A percentile compares a stretch with the other conserved stretches of the same genome.
phyloP scores from a whole-genome alignment of 768 basidiomycete genomes.

The Auricularia auricula-judae region DNA sequence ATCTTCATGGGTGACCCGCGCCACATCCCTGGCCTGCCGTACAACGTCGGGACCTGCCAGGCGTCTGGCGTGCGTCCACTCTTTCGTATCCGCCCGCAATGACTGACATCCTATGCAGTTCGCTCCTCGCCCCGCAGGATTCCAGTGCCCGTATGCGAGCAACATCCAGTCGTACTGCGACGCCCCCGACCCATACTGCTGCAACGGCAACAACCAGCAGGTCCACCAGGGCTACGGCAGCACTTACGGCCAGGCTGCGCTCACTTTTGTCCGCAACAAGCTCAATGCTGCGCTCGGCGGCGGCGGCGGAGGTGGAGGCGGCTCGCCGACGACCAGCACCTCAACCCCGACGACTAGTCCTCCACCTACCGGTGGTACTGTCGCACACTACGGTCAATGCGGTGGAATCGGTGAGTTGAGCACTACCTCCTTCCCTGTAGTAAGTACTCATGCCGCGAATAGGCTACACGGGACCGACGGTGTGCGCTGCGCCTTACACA shows the following conservation, averaged over 20 bases:
- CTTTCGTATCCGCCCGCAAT: not conserved
- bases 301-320: not conserved
- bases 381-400: too few relatives aligned
- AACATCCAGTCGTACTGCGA: slow-evolving; percentile 5
- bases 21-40: not conserved
- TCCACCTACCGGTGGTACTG: too few relatives aligned
- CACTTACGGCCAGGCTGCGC: slow-evolving; percentile 3
- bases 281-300: slow-evolving; percentile 2
- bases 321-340: too few relatives aligned
- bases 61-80: not conserved
- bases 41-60: slow-evolving; percentile 1
- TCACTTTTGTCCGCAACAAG: slow-evolving; percentile 5
- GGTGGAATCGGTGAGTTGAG: too few relatives aligned
- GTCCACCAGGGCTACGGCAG: slow-evolving; percentile 6
- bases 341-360: too few relatives aligned
- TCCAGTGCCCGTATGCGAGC: slow-evolving; percentile 3
- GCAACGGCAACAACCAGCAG: slow-evolving; percentile 5
- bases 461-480: too few relatives aligned
- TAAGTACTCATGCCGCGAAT: too few relatives aligned
- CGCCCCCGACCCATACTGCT: slow-evolving; percentile 6
- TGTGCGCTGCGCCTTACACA: too few relatives aligned
- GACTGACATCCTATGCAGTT: not conserved
- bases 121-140: slow-evolving; percentile 1
- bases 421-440: too few relatives aligned
- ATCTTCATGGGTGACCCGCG: slow-evolving; percentile 5